Percentiles rank a stretch among this genome's conserved stretches.
These are phyloP conservation scores for Aphanomyces stellatus DNA, from an alignment of 352 stramenopile genomes.

Conservation along the genomic window DNA sequence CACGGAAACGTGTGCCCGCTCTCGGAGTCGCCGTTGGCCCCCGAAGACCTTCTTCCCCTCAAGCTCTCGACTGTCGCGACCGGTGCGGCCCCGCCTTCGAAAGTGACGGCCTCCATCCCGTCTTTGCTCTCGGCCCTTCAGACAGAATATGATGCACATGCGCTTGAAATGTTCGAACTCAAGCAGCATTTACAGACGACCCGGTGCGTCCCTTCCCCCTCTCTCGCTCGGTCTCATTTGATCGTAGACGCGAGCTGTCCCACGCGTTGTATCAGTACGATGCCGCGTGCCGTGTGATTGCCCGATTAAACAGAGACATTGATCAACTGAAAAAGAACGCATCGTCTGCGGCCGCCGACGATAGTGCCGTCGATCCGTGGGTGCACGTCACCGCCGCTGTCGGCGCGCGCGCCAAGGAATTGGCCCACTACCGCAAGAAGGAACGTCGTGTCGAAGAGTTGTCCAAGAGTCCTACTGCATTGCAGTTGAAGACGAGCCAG, in stretches of 20 bases:
- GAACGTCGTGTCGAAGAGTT: conserved; percentile 35
- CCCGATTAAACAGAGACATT: conserved; percentile 81
- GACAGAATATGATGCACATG: conserved; percentile 90
- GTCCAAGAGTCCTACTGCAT: conserved; percentile 26
- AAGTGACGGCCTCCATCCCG: conserved; percentile 38
- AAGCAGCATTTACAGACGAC: conserved; percentile 92
- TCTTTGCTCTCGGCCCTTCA: conserved; percentile 75
- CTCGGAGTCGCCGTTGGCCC: conserved; percentile 19
- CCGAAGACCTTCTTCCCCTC: conserved; percentile 55
- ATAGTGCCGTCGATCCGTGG: conserved; percentile 22
- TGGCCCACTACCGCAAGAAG: conserved; percentile 63
- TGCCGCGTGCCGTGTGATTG: conserved; percentile 92
- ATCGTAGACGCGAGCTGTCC: conserved; percentile 74
- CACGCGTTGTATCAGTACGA: conserved; percentile 96
- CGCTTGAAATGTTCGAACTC: conserved; percentile 93
- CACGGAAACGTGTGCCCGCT: conserved; percentile 16
- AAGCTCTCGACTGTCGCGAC: conserved; percentile 26
- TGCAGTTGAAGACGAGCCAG: conserved; percentile 41
- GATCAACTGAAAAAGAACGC: conserved; percentile 27
- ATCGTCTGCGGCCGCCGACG: neutral
- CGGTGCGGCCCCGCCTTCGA: neutral
- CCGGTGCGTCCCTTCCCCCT: conserved; percentile 23
- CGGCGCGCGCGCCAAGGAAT: conserved; percentile 45
- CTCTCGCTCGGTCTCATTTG: neutral
- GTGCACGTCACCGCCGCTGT: conserved; percentile 8